Percentiles rank a stretch among this genome's conserved stretches.
Conservation (phyloP, 1,284 basidiomycete genomes). For the Blastosporella zonata region DNA sequence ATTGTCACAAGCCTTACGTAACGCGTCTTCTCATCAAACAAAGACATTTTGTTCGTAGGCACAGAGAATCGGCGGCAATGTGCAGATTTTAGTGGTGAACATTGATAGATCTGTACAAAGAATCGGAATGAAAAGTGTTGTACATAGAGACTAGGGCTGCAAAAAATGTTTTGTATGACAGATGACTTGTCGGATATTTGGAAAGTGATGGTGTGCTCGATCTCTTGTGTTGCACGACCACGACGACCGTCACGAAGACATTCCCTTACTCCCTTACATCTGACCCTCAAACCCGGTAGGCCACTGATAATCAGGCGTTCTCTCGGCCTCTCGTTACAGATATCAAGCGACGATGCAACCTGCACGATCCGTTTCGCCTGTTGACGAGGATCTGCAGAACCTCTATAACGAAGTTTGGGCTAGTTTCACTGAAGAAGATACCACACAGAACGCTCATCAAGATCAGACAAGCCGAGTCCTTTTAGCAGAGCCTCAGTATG, state of each 20-base stretch:
- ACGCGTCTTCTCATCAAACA: neutral
- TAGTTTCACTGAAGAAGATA: slow-evolving; percentile 47
- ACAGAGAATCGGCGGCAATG: neutral
- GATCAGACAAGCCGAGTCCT: slow-evolving; percentile 36
- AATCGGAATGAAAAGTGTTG: neutral
- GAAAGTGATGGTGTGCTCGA: slow-evolving; percentile 16
- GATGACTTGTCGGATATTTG: slow-evolving; percentile 19
- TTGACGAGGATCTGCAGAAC: slow-evolving; percentile 65
- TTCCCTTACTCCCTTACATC: slow-evolving; percentile 1
- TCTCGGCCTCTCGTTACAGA: neutral
- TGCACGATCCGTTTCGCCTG: slow-evolving; percentile 36
- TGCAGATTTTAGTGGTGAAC: neutral
- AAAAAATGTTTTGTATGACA: slow-evolving; percentile 4
- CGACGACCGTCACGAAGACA: slow-evolving; percentile 12
- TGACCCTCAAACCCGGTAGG: neutral
- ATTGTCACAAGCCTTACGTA: slow-evolving; percentile 10
- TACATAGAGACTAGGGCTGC: neutral
- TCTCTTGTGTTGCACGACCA: slow-evolving; percentile 17
- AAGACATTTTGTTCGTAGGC: neutral
- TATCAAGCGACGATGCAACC: slow-evolving; percentile 15
- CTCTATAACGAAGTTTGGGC: slow-evolving; percentile 73
- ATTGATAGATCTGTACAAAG: neutral
- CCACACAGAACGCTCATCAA: slow-evolving; percentile 28
- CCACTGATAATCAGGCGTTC: slow-evolving; percentile 5
- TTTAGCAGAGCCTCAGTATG: slow-evolving; percentile 23